Evolutionary conservation across 2,329 filamentous ascomycete species (phyloP), one percentile per base, ranked within the genome.

Genomic region (Tolypocladium cylindrosporum): DNA sequence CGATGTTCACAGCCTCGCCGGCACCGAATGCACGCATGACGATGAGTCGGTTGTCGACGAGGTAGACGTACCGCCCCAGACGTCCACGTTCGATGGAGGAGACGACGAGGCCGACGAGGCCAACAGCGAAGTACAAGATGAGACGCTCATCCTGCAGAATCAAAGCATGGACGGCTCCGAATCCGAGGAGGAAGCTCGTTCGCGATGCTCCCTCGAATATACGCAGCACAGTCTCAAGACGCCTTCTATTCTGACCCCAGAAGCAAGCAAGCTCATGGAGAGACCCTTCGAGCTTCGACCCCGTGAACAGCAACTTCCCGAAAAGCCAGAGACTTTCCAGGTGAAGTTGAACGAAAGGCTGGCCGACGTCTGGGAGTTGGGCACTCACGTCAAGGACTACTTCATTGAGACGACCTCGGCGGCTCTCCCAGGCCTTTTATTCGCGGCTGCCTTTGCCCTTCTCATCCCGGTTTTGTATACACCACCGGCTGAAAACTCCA

Each of bases 1-100:
- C 57, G 80, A 83, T 60, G 74, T 80, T 7, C 77, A 80, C 54
- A 82, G 79, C 63, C 68, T 81, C 51, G 69, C 75, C 58, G 79
- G 74, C 19, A 79, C 79, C 36, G 77, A 81, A 58, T 71, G 74
- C 37, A 77, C 75, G 34, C 73, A 74, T 53, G 77, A 78, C 56
- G 76, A 78, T 50, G 71, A 73, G 53, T 73, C 71, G 34, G 51
- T 73, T 6, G 63, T 64, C 27, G 74, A 75, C 60, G 73, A 73
- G 9, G 66, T 67, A 39, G 66, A 67, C 58, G 45, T 51, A 14
- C 54, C 31, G 14, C 39, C 54, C 34, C 53, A 16, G 14, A 19
- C 43, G 7, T n/a, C 53, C 13, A 21, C 36, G 4, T n/a, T 27
- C 10, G 59, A 59, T 27, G 48, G 31, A 16, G 40, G 54, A 24